phyloP scores from a whole-genome alignment of 306 rosid species.

The Cyclanthera cordifolia region DNA sequence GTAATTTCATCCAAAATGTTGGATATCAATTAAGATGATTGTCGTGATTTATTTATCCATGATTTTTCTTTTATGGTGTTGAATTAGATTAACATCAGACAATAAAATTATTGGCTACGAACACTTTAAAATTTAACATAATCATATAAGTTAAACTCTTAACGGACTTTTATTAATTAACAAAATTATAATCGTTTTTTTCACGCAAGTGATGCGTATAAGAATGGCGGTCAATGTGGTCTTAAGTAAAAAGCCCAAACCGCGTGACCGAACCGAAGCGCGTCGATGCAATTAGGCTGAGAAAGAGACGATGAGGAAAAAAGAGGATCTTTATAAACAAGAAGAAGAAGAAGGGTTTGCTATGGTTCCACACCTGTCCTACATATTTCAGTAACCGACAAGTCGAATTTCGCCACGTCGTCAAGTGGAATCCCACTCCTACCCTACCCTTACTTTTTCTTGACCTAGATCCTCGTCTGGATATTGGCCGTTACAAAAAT shows the following conservation, averaged over 20 bases:
- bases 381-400: neutral
- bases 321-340: neutral
- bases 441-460: neutral
- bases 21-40: too few relatives aligned
- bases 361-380: neutral
- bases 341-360: neutral
- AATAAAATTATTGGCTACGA: too few relatives aligned
- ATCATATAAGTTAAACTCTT: too few relatives aligned
- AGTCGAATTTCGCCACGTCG: slow-evolving; percentile 17
- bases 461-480: slow-evolving; percentile 16
- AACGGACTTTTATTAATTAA: too few relatives aligned
- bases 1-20: too few relatives aligned
- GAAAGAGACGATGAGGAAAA: neutral
- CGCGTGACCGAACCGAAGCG: slow-evolving; percentile 29
- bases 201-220: neutral
- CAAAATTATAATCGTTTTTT: too few relatives aligned
- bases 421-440: neutral
- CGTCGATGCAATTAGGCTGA: neutral
- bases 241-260: neutral
- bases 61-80: too few relatives aligned
- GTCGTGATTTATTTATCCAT: too few relatives aligned
- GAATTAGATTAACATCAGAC: too few relatives aligned
- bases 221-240: neutral
- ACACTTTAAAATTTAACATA: too few relatives aligned
- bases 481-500: neutral